Conservation (phyloP, 2,329 filamentous ascomycete species). For the Aspergillus sergii region DNA sequence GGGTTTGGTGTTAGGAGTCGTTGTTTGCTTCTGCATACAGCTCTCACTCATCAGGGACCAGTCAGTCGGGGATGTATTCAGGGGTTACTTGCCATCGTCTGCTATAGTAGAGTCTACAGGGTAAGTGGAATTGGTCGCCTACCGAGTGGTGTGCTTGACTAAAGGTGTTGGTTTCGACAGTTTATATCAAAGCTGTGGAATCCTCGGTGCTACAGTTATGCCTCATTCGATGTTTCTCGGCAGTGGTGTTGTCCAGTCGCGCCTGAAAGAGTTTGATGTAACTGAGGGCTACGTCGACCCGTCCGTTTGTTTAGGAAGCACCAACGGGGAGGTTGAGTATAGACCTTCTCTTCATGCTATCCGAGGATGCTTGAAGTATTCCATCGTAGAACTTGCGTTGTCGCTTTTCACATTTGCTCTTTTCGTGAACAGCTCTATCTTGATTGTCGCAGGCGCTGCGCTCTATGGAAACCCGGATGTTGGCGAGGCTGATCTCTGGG, state of each 20-base stretch:
- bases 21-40: constrained; percentile 60
- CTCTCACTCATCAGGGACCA: constrained; percentile 55
- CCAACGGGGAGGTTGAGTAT: constrained; percentile 62
- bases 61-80: constrained; percentile 55
- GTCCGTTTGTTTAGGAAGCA: constrained; percentile 31
- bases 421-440: constrained; percentile 80
- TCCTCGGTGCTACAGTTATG: constrained; percentile 60
- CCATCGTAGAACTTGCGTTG: constrained; percentile 68
- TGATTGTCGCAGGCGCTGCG: constrained; percentile 78
- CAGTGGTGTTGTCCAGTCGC: constrained; percentile 58
- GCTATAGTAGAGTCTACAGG: constrained; percentile 56
- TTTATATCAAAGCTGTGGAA: constrained; percentile 57
- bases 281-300: constrained; percentile 40
- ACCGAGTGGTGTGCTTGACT: neutral
- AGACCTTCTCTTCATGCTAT: constrained; percentile 74
- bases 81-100: constrained; percentile 57
- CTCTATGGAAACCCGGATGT: constrained; percentile 67
- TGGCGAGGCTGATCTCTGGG: constrained; percentile 74
- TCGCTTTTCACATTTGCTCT: constrained; percentile 81
- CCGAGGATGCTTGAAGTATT: constrained; percentile 71
- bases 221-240: constrained; percentile 63
- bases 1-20: constrained; percentile 56
- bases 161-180: constrained; percentile 26
- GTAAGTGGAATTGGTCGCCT: constrained; percentile 30
- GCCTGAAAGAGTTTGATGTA: constrained; percentile 52